Evolutionary conservation across 306 rosid genomes (phyloP).

Genomic region (Oemleria cerasiformis): DNA sequence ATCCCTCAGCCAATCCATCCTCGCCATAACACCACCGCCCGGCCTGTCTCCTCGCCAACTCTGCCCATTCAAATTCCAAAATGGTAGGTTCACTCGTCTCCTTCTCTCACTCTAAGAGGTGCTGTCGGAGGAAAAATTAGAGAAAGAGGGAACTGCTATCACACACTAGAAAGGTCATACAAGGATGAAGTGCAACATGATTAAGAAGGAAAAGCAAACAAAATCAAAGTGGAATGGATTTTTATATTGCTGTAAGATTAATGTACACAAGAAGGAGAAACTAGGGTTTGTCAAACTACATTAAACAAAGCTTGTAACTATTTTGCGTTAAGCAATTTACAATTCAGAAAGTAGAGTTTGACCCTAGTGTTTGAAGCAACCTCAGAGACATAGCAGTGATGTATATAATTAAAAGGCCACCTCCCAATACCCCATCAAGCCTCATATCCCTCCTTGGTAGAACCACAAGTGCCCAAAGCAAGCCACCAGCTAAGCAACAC

Average conservation of each 20-base stretch:
- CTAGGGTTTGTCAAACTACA: neutral
- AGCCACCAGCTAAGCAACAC: conserved; percentile 50
- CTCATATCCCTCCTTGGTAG: conserved; percentile 67
- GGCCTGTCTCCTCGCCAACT: no score
- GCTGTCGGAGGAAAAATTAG: no score
- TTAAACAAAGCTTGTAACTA: neutral
- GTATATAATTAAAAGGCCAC: conserved; percentile 60
- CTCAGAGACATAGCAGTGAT: conserved; percentile 51
- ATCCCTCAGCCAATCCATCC: no score
- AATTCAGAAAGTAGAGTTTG: neutral
- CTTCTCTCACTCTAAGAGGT: no score
- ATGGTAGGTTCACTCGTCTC: no score
- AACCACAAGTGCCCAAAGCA: conserved; percentile 75
- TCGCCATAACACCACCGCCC: no score
- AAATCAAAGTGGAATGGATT: neutral
- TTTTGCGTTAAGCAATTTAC: neutral
- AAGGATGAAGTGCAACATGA: no score
- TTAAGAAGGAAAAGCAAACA: neutral
- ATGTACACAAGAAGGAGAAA: neutral
- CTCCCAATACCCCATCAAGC: conserved; percentile 63
- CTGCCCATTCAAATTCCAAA: no score
- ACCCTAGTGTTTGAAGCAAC: conserved; percentile 45
- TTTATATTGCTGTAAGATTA: neutral
- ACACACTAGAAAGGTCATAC: no score
- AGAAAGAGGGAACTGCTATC: no score